A percentile compares a stretch with the other conserved stretches of the same genome.
phyloP scores from a whole-genome alignment of 1,139 yeast genomes.

The Zygosaccharomyces pseudobailii region DNA sequence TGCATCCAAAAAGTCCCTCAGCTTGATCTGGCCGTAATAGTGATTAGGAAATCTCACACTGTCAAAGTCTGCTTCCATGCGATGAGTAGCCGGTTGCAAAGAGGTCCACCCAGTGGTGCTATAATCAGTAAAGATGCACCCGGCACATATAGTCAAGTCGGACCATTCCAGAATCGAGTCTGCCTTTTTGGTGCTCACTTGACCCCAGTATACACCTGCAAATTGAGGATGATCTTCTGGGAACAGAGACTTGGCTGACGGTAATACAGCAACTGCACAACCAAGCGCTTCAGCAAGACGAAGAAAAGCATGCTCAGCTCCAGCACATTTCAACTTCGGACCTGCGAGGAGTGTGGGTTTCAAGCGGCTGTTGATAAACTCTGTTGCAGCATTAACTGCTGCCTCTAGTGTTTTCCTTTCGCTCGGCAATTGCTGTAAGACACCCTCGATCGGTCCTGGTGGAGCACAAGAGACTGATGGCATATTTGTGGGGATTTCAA shows the following conservation, averaged over 20 bases:
- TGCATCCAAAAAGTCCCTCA: neutral
- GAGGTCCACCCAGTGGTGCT: slow-evolving; percentile 5
- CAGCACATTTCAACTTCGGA: slow-evolving; percentile 2
- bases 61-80: slow-evolving; percentile 1
- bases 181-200: slow-evolving; percentile 1
- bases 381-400: neutral
- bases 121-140: slow-evolving; percentile 4
- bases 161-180: slow-evolving; percentile 4
- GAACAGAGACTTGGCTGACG: slow-evolving; percentile 3
- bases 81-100: slow-evolving; percentile 3
- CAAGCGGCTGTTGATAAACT: neutral
- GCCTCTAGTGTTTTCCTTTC: neutral
- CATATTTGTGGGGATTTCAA: slow-evolving; percentile 1
- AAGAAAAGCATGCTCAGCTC: neutral
- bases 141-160: slow-evolving; percentile 2
- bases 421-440: neutral
- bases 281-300: slow-evolving; percentile 1
- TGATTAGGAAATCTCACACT: neutral
- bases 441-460: slow-evolving; percentile 1
- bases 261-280: slow-evolving; percentile 4
- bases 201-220: slow-evolving; percentile 4
- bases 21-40: slow-evolving; percentile 1
- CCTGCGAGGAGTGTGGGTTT: slow-evolving; percentile 1
- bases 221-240: slow-evolving; percentile 5
- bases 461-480: neutral